These are phyloP conservation scores for Neonectria neomacrospora DNA, from an alignment of 2,329 filamentous ascomycete genomes.

Conservation along the genomic window DNA sequence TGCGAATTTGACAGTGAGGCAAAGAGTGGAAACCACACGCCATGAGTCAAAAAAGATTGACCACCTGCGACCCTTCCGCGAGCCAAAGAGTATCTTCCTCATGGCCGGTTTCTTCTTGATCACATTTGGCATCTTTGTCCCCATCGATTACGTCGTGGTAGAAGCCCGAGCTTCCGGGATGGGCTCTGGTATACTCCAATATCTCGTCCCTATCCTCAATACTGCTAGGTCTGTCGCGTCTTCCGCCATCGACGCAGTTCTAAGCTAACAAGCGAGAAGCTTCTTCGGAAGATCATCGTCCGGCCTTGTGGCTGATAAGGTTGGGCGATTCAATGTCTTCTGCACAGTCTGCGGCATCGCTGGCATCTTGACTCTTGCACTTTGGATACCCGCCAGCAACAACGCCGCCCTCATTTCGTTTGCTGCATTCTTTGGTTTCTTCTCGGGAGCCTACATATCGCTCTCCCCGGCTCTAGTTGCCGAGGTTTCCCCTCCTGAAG, in stretches of 20 bases:
- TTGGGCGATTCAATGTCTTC: constrained; percentile 56
- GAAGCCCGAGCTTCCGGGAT: constrained; percentile 48
- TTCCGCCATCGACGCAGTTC: neutral
- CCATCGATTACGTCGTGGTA: constrained; percentile 52
- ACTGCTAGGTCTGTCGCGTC: constrained; percentile 37
- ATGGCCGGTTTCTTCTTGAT: constrained; percentile 48
- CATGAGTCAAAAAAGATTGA: constrained; percentile 44
- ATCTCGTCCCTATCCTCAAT: constrained; percentile 54
- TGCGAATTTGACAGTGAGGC: constrained; percentile 46
- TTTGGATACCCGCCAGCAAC: constrained; percentile 55
- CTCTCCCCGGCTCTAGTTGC: constrained; percentile 53
- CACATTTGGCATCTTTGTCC: constrained; percentile 50
- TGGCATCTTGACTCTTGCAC: constrained; percentile 50
- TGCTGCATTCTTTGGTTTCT: constrained; percentile 55
- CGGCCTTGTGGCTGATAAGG: constrained; percentile 49
- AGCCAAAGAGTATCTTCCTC: constrained; percentile 46
- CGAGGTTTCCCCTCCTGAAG: constrained; percentile 49
- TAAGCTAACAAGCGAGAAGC: constrained; percentile 17
- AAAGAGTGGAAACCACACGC: constrained; percentile 38
- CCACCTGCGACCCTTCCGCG: constrained; percentile 47
- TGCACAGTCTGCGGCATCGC: constrained; percentile 59
- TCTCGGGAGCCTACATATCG: constrained; percentile 55
- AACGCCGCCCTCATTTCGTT: constrained; percentile 51
- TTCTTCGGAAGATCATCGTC: constrained; percentile 52
- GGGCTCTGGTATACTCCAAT: constrained; percentile 44